A percentile compares a stretch with the other conserved stretches of the same genome.
phyloP scores from a whole-genome alignment of 129 eudicot genomes.

The Saussurea involucrata region DNA sequence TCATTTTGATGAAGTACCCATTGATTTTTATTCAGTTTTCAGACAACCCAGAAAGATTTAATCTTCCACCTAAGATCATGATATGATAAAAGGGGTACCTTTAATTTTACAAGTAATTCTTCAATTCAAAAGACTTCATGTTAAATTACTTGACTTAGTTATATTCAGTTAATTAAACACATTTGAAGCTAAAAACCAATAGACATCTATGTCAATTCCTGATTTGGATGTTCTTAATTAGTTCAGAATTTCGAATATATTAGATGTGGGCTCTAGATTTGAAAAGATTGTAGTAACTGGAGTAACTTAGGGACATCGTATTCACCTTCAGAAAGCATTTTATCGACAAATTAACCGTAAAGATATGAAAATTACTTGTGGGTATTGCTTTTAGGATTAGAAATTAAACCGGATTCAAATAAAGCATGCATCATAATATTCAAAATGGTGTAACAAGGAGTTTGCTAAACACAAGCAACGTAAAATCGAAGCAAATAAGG shows the following conservation, averaged over 20 bases:
- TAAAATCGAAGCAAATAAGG: not conserved
- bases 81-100: no score
- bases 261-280: not conserved
- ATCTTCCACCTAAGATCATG: not conserved
- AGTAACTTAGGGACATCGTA: constrained; percentile 1
- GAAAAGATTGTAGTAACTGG: not conserved
- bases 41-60: not conserved
- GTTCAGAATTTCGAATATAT: not conserved
- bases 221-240: not conserved
- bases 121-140: not conserved
- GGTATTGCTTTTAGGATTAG: not conserved
- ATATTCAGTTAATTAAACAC: not conserved
- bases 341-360: not conserved
- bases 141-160: not conserved
- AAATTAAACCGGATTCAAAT: not conserved
- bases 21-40: not conserved
- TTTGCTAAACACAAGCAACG: not conserved
- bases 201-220: not conserved
- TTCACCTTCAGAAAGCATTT: constrained; percentile 3
- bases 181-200: not conserved
- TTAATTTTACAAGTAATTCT: not conserved
- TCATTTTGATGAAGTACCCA: not conserved
- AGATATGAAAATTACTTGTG: not conserved
- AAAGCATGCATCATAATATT: not conserved
- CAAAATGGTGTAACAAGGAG: not conserved